Evolutionary conservation across 768 basidiomycete genomes (phyloP).

Genomic region (Boletus vermiculosoides): DNA sequence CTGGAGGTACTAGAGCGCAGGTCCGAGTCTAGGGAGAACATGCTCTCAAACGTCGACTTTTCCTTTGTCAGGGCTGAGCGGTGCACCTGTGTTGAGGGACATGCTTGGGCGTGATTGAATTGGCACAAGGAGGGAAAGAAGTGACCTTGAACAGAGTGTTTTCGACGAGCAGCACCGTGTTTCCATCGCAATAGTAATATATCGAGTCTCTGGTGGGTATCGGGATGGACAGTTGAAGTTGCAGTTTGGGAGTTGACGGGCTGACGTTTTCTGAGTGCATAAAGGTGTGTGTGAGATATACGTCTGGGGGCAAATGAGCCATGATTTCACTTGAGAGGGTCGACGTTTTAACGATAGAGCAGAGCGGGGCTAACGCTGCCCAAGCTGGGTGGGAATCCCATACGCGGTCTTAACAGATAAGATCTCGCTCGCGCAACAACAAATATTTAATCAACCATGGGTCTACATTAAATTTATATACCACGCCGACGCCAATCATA

Average conservation of each 20-base stretch:
- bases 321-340: slow-evolving; percentile 16
- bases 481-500: not conserved
- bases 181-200: slow-evolving; percentile 42
- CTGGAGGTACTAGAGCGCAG: slow-evolving; percentile 26
- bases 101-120: slow-evolving; percentile 25
- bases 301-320: slow-evolving; percentile 33
- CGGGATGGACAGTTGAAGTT: slow-evolving; percentile 33
- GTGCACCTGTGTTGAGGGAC: slow-evolving; percentile 32
- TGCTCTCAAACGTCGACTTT: slow-evolving; percentile 45
- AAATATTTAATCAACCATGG: not conserved
- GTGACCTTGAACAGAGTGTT: slow-evolving; percentile 51
- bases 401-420: slow-evolving; percentile 15
- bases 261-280: slow-evolving; percentile 34
- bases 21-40: slow-evolving; percentile 44
- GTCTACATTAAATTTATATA: slow-evolving; percentile 16
- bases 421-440: not conserved
- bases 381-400: slow-evolving; percentile 19
- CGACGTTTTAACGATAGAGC: slow-evolving; percentile 15
- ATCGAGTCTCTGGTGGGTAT: slow-evolving; percentile 37
- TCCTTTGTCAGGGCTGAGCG: slow-evolving; percentile 44
- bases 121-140: slow-evolving; percentile 1
- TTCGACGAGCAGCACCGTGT: slow-evolving; percentile 43
- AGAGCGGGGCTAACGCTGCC: slow-evolving; percentile 4
- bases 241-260: slow-evolving; percentile 35
- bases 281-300: slow-evolving; percentile 32